Base-by-base conservation (phyloP, 768 basidiomycete species). In the Austroboletus eburneus region DNA sequence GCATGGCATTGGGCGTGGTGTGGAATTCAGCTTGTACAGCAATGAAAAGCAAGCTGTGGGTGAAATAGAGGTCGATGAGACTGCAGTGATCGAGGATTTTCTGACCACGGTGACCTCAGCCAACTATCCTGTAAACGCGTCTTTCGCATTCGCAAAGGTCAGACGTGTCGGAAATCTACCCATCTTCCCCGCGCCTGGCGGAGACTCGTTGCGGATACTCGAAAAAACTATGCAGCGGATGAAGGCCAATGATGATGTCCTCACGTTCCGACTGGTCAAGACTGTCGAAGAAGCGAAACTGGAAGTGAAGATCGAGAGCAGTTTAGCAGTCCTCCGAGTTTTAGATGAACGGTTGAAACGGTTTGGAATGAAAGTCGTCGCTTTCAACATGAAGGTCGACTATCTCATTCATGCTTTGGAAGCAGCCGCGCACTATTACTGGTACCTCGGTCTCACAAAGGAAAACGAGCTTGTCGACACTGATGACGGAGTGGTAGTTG, bases 341-440 rank as follows among this genome's bases (percentile, higher is more conserved):
- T 17, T 55, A 3, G 53, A 55, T 39, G 24, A 22, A n/a, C 20
- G 7, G 3, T 18, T 33, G 43, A 7, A 36, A 21, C 23, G 4
- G 8, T 39, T 50, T 5, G 53, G 53, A 8, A 12, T 55, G 14
- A 36, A 22, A 14, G 12, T 29, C 12, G 27, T 50, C 5, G 24
- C 43, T 8, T 10, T 42, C 32, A 23, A 29, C 22, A 20, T 13
- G 5, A 2, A 47, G 17, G 27, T 32, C 2, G 29, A 39, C 12
- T 17, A 3, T 10, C 16, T 57, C 5, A 6, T 5, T n/a, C 39
- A 32, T 3, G n/a, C 38, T 30, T 37, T 59, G 34, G 21, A 24
- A 6, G 46, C 55, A 17, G 58, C 59, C 3, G 39, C 58, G 4
- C 56, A 49, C n/a, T 60, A 45, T 22, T 50, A 50, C 25, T 61